These are phyloP conservation scores for Gyromitra esculenta DNA, from an alignment of 2,329 filamentous ascomycete species.

Conservation along the genomic window DNA sequence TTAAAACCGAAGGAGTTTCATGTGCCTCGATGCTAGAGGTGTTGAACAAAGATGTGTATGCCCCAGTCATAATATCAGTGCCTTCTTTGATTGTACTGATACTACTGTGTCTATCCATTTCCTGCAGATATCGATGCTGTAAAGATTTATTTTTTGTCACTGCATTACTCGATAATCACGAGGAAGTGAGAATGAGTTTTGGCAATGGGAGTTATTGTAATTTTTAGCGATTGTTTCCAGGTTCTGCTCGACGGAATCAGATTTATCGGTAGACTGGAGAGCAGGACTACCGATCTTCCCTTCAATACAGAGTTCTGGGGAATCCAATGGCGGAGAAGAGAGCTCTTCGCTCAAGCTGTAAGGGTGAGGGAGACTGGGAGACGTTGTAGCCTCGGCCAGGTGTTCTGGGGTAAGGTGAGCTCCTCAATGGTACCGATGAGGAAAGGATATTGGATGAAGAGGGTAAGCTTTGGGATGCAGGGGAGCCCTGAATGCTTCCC, in stretches of 20 bases:
- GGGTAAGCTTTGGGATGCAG: not conserved
- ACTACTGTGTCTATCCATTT: not conserved
- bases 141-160: slow-evolving; percentile 2
- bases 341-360: slow-evolving; percentile 16
- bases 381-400: slow-evolving; percentile 19
- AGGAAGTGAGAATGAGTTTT: not conserved
- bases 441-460: not conserved
- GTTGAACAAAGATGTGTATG: slow-evolving; percentile 39
- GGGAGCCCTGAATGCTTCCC: slow-evolving; percentile 5
- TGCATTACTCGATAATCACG: not conserved
- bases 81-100: not conserved
- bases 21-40: not conserved
- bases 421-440: not conserved
- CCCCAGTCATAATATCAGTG: not conserved
- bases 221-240: not conserved
- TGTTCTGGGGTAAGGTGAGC: not conserved
- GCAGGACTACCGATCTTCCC: not conserved
- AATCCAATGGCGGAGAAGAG: slow-evolving; percentile 2
- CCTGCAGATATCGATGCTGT: not conserved
- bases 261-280: not conserved
- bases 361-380: not conserved
- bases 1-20: not conserved
- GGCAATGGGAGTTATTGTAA: not conserved
- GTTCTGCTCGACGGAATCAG: not conserved
- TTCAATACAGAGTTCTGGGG: slow-evolving; percentile 8